phyloP scores from a whole-genome alignment of 139 green algal species.

The Micractinium sp. region DNA sequence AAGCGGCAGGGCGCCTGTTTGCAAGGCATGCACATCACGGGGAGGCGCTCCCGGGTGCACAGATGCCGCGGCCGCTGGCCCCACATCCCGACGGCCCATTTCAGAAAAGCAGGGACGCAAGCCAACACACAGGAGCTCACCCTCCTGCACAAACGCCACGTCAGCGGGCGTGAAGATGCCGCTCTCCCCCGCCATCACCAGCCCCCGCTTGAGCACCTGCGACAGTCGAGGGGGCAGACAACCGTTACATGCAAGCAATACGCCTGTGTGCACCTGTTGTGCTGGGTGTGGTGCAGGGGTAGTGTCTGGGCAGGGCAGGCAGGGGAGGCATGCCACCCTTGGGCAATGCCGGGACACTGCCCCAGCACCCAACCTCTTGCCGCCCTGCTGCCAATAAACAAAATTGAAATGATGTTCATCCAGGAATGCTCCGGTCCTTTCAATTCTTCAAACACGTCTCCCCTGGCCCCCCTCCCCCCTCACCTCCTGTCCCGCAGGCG shows the following conservation, averaged over 20 bases:
- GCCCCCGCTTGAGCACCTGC: constrained; percentile 72
- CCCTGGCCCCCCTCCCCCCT: not conserved
- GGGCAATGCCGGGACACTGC: too few relatives aligned
- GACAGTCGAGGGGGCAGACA: not conserved
- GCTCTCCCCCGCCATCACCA: constrained; percentile 94
- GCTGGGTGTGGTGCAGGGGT: not conserved
- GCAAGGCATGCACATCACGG: too few relatives aligned
- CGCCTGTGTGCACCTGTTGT: not conserved
- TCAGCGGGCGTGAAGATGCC: constrained; percentile 98
- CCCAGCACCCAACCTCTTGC: too few relatives aligned
- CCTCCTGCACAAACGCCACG: constrained; percentile 84
- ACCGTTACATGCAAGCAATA: not conserved
- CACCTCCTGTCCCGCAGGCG: constrained; percentile 78
- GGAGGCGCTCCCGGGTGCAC: not conserved
- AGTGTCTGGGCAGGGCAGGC: not conserved
- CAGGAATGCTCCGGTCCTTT: too few relatives aligned
- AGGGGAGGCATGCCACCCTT: not conserved
- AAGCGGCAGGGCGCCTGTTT: too few relatives aligned
- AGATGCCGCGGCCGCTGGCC: constrained; percentile 51
- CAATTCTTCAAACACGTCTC: too few relatives aligned
- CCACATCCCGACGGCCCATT: not conserved
- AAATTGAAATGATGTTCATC: too few relatives aligned
- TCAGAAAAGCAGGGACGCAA: too few relatives aligned
- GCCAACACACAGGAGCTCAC: not conserved
- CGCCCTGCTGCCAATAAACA: too few relatives aligned